These are phyloP conservation scores for Westerdykella aurantiaca DNA, from an alignment of 2,329 filamentous ascomycete genomes.

Conservation along the genomic window DNA sequence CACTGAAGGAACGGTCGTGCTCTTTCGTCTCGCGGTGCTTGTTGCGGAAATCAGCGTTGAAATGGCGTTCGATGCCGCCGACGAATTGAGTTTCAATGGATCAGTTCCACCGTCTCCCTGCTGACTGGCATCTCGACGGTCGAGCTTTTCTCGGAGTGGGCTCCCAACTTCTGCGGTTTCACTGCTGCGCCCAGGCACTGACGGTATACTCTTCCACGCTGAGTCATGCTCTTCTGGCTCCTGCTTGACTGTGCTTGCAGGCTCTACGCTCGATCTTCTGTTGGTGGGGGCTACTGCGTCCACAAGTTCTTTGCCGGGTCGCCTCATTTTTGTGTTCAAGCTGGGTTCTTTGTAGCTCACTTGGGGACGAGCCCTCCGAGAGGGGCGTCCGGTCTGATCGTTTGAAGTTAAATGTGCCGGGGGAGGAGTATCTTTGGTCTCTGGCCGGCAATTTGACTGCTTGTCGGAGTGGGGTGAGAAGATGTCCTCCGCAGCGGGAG, in stretches of 20 bases:
- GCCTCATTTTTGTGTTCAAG: conserved; percentile 46
- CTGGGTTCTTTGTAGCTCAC: conserved; percentile 49
- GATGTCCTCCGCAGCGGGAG: conserved; percentile 33
- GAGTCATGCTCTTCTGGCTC: conserved; percentile 19
- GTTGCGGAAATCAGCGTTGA: conserved; percentile 30
- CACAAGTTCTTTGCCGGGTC: conserved; percentile 43
- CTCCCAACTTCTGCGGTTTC: conserved; percentile 30
- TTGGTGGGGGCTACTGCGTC: conserved; percentile 38
- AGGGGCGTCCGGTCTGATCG: conserved; percentile 36
- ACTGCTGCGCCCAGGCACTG: conserved; percentile 10
- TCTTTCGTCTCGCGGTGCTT: conserved; percentile 22
- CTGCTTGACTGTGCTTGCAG: conserved; percentile 21
- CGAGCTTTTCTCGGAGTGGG: conserved; percentile 33
- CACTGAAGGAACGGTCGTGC: conserved; percentile 1
- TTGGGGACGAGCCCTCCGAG: conserved; percentile 41
- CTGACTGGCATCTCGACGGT: conserved; percentile 10
- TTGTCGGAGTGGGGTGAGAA: conserved; percentile 44
- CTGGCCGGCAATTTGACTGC: conserved; percentile 34
- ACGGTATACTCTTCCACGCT: conserved; percentile 25
- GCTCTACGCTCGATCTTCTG: conserved; percentile 23
- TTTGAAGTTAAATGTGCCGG: conserved; percentile 36
- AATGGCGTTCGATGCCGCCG: conserved; percentile 29
- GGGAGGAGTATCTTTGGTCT: conserved; percentile 41
- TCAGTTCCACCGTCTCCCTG: conserved; percentile 13
- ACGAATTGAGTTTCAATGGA: conserved; percentile 16